Conservation (phyloP, 2,329 filamentous ascomycete genomes). For the Monilinia polystroma region DNA sequence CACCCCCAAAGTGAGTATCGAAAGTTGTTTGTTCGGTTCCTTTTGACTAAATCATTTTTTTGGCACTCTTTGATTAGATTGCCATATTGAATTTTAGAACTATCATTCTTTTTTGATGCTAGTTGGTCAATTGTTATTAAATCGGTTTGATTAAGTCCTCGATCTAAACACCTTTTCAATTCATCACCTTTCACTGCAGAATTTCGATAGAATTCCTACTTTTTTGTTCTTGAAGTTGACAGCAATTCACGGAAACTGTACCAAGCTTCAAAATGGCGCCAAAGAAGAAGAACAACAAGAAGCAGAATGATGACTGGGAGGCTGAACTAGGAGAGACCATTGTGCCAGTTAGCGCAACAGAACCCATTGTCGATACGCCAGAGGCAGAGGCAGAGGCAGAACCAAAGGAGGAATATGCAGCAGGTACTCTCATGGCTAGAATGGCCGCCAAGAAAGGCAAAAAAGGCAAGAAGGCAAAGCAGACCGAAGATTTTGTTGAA, state of each 20-base stretch:
- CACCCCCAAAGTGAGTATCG: conserved; percentile 4
- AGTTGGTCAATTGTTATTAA: background rate
- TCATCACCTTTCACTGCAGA: background rate
- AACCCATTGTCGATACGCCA: conserved; percentile 48
- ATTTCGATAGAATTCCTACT: background rate
- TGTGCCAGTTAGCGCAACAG: conserved; percentile 48
- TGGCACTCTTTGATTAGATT: conserved; percentile 25
- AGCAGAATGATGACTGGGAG: conserved; percentile 89
- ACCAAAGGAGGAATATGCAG: conserved; percentile 49
- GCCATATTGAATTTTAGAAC: background rate
- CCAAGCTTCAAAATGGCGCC: conserved; percentile 68
- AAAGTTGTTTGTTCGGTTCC: conserved; percentile 2
- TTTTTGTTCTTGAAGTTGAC: background rate
- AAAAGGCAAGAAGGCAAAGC: conserved; percentile 53
- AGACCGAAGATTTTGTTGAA: conserved; percentile 78
- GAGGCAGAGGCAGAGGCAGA: conserved; percentile 54
- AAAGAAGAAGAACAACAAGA: conserved; percentile 93
- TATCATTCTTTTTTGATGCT: background rate
- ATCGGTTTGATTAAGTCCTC: background rate
- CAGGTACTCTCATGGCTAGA: conserved; percentile 71
- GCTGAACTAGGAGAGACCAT: conserved; percentile 77
- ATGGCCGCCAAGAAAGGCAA: conserved; percentile 81
- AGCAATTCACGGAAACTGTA: background rate
- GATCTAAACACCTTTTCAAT: background rate
- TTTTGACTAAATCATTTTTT: conserved; percentile 3